Base-by-base conservation (phyloP, 345 rosid genomes). In the Murraya koenigii region DNA sequence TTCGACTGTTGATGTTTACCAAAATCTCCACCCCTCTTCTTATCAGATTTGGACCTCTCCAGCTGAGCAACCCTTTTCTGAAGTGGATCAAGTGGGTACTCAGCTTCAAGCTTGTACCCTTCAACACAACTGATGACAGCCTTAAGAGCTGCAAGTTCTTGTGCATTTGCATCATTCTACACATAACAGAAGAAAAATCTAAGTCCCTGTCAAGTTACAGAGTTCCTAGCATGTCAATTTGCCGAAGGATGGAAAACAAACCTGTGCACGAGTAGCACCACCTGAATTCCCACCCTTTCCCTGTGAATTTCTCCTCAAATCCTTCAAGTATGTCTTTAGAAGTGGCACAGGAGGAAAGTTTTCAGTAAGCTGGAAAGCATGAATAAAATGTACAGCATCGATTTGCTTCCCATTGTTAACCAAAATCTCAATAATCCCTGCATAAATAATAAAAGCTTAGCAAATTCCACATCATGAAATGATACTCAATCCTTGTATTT, bases 51-150 rank as follows among this genome's bases (percentile, higher is more conserved):
- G 3, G 83, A 81, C 61, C 81, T 90, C 79, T 83, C 93, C 66
- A 90, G 79, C 63, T 88, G 91, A 71, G 80, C 82, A 38, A 88
- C 79, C 81, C 91, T 85, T 86, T 75, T 85, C 79, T 82, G 80
- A 66, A 90, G 91, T 69, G 93, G 88, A 61, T 87, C 89, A 2
- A 88, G 86, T 9, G 86, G 86, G 80, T 90, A 90, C 63, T 82
- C 82, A 25, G 85, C 86, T 82, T 88, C 90, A 64, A 90, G 90
- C 74, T 85, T 80, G 80, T 80, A 86, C 72, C 84, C 89, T 75
- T 81, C 81, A 66, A 88, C 87, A 49, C 89, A 88, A 76, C 72
- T 78, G 55, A 87, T 86, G 28, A 90, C 85, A 62, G 86, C 86
- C 78, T 80, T 88, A 62, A 88, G 69, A 30, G 91, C 91, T 7